phyloP scores from a whole-genome alignment of 2,329 filamentous ascomycete genomes.

The Monosporascus ibericus region DNA sequence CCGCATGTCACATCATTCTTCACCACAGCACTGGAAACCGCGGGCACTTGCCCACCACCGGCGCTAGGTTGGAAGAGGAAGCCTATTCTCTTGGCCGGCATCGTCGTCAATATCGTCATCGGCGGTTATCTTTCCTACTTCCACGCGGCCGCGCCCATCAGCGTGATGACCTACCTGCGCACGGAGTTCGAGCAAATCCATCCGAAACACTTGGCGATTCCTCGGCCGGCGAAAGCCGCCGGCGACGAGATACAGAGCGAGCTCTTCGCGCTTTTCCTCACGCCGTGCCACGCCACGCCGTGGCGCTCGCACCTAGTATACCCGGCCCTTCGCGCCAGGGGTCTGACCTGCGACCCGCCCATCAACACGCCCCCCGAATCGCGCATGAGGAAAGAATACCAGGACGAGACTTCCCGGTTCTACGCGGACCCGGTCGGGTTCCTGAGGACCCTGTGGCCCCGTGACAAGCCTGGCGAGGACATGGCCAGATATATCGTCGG shows the following conservation, averaged over 20 bases:
- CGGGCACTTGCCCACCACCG: conserved; percentile 19
- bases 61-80: conserved; percentile 42
- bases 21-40: conserved; percentile 29
- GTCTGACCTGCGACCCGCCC: conserved; percentile 85
- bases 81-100: conserved; percentile 47
- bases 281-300: conserved; percentile 92
- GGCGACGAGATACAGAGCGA: conserved; percentile 30
- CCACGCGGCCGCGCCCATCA: conserved; percentile 76
- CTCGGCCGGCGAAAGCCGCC: conserved; percentile 16
- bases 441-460: conserved; percentile 45
- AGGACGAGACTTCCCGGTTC: conserved; percentile 88
- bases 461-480: conserved; percentile 23
- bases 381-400: conserved; percentile 59
- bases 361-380: conserved; percentile 56
- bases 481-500: conserved; percentile 54
- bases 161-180: conserved; percentile 71
- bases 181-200: conserved; percentile 59
- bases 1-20: conserved; percentile 63
- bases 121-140: conserved; percentile 67
- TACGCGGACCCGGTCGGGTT: conserved; percentile 62
- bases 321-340: conserved; percentile 69
- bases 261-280: conserved; percentile 73
- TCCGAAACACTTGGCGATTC: conserved; percentile 31
- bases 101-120: conserved; percentile 64
- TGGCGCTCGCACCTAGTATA: conserved; percentile 87